A percentile compares a stretch with the other conserved stretches of the same genome.
phyloP scores from a whole-genome alignment of 2,329 filamentous ascomycete genomes.

The Rasamsonia emersonii region DNA sequence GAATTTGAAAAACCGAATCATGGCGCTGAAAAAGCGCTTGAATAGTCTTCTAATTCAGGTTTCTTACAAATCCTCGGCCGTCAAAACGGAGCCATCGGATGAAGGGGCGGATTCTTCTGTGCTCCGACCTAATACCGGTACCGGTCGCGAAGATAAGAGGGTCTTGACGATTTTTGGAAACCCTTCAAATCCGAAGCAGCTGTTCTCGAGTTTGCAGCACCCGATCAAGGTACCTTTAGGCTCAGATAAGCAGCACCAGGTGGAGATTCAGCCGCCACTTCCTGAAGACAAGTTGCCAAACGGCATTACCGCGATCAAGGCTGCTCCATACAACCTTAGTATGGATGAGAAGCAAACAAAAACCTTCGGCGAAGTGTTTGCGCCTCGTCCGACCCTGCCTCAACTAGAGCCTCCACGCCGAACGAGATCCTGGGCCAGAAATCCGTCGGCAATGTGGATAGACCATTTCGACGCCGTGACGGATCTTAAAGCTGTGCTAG shows the following conservation, averaged over 20 bases:
- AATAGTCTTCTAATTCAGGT: constrained; percentile 56
- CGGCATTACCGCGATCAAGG: constrained; percentile 61
- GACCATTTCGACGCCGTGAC: constrained; percentile 33
- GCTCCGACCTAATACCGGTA: constrained; percentile 29
- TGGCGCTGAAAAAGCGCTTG: constrained; percentile 54
- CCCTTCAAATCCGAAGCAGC: constrained; percentile 62
- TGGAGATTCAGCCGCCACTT: constrained; percentile 42
- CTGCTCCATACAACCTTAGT: constrained; percentile 44
- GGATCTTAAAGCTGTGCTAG: constrained; percentile 23
- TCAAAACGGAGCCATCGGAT: constrained; percentile 26
- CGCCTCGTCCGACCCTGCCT: constrained; percentile 28
- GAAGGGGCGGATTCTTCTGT: constrained; percentile 27
- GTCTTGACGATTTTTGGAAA: constrained; percentile 72
- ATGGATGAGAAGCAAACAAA: constrained; percentile 21
- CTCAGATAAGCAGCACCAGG: constrained; percentile 23
- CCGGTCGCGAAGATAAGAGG: constrained; percentile 42
- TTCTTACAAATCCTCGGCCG: constrained; percentile 39
- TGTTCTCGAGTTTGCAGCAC: constrained; percentile 77
- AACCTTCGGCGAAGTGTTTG: constrained; percentile 39
- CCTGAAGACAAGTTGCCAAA: constrained; percentile 62
- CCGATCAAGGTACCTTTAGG: constrained; percentile 28
- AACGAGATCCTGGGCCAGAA: constrained; percentile 24
- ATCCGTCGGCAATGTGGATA: constrained; percentile 28
- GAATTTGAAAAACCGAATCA: constrained; percentile 38
- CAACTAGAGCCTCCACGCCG: constrained; percentile 33